These are phyloP conservation scores for Eremothecium coryli DNA, from an alignment of 1,139 yeast genomes.

Conservation along the genomic window DNA sequence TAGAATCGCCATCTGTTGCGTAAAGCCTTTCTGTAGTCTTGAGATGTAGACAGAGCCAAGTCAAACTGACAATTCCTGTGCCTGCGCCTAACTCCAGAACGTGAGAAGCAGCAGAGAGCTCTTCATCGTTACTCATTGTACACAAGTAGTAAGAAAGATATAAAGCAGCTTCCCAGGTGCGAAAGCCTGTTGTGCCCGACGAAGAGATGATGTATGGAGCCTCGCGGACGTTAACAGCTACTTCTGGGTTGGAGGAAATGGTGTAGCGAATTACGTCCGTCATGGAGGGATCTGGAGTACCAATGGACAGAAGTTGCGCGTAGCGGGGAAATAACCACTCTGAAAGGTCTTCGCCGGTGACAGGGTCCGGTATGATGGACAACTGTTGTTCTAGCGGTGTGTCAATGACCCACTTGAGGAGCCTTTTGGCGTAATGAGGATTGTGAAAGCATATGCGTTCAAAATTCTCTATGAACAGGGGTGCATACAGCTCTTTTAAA, in stretches of 20 bases:
- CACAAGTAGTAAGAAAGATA: constrained; percentile 46
- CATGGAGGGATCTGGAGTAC: constrained; percentile 37
- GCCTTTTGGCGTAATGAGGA: constrained; percentile 41
- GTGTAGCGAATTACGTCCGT: constrained; percentile 42
- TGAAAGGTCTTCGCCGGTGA: constrained; percentile 31
- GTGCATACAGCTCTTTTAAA: constrained; percentile 5
- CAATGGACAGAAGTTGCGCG: constrained; percentile 36
- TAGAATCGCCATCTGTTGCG: constrained; percentile 71
- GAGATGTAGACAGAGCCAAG: constrained; percentile 33
- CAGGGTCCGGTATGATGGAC: constrained; percentile 9
- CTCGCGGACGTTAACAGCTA: constrained; percentile 42
- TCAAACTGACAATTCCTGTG: constrained; percentile 73
- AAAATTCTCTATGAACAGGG: constrained; percentile 11
- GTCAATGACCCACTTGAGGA: constrained; percentile 38
- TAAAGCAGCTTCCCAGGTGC: constrained; percentile 95
- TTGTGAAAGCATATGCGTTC: constrained; percentile 28
- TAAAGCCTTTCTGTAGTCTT: constrained; percentile 31
- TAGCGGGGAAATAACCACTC: constrained; percentile 47
- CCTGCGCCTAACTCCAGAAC: constrained; percentile 82
- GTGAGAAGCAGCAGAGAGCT: constrained; percentile 7
- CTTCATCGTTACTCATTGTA: constrained; percentile 6
- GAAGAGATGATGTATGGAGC: constrained; percentile 61
- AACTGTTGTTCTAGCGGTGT: constrained; percentile 10
- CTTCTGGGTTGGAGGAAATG: constrained; percentile 23
- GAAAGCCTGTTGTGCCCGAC: constrained; percentile 71